Evolutionary conservation across 257 asterid genomes (phyloP), one percentile per base, ranked within the genome.

Genomic region (Paulownia fortunei): DNA sequence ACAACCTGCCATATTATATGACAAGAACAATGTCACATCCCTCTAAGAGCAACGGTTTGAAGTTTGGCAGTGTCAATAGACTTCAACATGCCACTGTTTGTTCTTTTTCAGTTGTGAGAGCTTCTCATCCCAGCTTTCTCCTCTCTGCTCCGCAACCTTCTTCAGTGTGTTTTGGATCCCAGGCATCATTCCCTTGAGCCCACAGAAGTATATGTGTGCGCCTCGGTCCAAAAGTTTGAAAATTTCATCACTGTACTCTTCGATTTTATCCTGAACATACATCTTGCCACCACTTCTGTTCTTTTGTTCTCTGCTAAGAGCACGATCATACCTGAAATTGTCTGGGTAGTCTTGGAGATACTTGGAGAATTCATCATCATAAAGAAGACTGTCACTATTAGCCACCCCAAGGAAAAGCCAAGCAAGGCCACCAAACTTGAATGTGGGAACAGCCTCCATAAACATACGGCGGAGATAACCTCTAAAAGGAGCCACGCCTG

Each of bases 381-480:
- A 95, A 10, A 95, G 88, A 56, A 95, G 98, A 73, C 97, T 95
- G 68, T 95, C 98, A 7, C 32, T 79, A 82, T 93, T 95, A 56
- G 98, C 99, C 55, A 95, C 99, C 65, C 99, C 99, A 51, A 93
- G 97, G 90, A 95, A 95, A 78, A 95, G 98, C 98, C 99, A 95
- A 59, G 97, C 97, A 10, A 93, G 93, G 73, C 98, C 99, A 23
- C 79, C 77, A 51, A 93, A 95, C 86, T 93, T 91, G 87, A 78
- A 91, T 2, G 86, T 82, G n/a, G 99, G 94, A 34, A 95, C 89
- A 1, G 87, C 72, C 79, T 95, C 98, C 98, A 91, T 90, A 86
- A 95, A 95, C 97, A 93, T 91, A 34, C 98, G 97, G 4, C 99
- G 97, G 62, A 95, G 99, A 84, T 93, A 93, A 71, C 91, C 99